phyloP scores from a whole-genome alignment of 179 eudicot species.

The Silene vulgaris region DNA sequence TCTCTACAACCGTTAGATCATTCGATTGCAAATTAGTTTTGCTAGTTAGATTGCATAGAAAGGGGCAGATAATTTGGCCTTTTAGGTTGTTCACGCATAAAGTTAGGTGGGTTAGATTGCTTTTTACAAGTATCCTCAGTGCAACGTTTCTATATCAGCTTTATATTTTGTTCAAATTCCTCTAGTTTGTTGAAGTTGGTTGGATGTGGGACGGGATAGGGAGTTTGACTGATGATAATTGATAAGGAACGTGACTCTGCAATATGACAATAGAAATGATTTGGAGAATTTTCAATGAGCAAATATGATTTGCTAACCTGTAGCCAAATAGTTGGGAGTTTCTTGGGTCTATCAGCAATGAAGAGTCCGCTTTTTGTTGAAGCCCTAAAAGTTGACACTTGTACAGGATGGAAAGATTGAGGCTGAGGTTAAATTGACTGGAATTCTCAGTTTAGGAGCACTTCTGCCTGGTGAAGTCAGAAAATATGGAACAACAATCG shows the following conservation, averaged over 20 bases:
- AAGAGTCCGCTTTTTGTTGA: neutral
- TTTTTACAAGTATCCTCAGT: neutral
- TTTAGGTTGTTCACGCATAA: too few relatives aligned
- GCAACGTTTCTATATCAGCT: neutral
- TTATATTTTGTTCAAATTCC: neutral
- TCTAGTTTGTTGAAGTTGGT: neutral
- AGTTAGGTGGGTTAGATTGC: neutral
- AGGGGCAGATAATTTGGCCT: neutral
- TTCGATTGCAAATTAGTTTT: neutral
- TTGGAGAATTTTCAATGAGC: neutral
- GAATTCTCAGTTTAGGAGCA: slow-evolving; percentile 94
- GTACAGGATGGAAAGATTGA: slow-evolving; percentile 96
- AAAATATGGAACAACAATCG: slow-evolving; percentile 93
- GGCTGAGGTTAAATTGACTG: slow-evolving; percentile 95
- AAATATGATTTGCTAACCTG: neutral
- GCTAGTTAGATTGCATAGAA: neutral
- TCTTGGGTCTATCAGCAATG: neutral
- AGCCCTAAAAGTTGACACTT: slow-evolving; percentile 7
- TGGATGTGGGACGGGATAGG: neutral
- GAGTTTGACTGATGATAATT: neutral
- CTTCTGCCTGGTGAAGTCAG: slow-evolving; percentile 79
- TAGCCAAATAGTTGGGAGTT: neutral
- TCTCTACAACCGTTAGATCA: slow-evolving; percentile 14
- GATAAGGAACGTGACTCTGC: slow-evolving; percentile 3
- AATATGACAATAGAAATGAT: neutral